phyloP scores from a whole-genome alignment of 1,139 yeast genomes.

The Taphrina flavorubra region DNA sequence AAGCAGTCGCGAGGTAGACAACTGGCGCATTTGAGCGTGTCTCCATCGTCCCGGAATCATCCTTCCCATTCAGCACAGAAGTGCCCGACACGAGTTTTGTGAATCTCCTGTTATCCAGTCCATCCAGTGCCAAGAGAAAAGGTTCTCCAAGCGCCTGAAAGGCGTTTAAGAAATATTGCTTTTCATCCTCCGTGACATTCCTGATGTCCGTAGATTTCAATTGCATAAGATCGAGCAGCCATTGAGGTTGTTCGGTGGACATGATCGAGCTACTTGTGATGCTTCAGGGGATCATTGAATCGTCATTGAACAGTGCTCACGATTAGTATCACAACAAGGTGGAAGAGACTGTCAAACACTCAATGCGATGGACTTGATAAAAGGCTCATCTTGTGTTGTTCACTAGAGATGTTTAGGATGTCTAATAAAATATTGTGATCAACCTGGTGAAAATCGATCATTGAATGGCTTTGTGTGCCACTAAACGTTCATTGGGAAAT shows the following conservation, averaged over 20 bases:
- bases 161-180: constrained; percentile 9
- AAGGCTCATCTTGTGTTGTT: too few species aligned
- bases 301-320: too few species aligned
- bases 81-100: neutral
- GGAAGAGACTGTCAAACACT: too few species aligned
- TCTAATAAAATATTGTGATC: too few species aligned
- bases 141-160: constrained; percentile 32
- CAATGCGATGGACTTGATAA: too few species aligned
- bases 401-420: too few species aligned
- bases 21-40: neutral
- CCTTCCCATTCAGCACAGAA: neutral
- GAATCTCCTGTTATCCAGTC: constrained; percentile 18
- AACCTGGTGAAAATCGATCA: too few species aligned
- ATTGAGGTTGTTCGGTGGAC: neutral
- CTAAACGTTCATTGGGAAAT: too few species aligned
- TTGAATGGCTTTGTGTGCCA: too few species aligned
- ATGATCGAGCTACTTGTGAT: too few species aligned
- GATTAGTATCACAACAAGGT: too few species aligned
- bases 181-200: constrained; percentile 2
- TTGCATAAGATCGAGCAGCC: constrained; percentile 4
- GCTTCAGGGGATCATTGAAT: too few species aligned
- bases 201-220: neutral
- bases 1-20: constrained; percentile 13
- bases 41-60: neutral
- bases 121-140: constrained; percentile 32